phyloP scores from a whole-genome alignment of 2,329 filamentous ascomycete species.

The Cytospora leucostoma region DNA sequence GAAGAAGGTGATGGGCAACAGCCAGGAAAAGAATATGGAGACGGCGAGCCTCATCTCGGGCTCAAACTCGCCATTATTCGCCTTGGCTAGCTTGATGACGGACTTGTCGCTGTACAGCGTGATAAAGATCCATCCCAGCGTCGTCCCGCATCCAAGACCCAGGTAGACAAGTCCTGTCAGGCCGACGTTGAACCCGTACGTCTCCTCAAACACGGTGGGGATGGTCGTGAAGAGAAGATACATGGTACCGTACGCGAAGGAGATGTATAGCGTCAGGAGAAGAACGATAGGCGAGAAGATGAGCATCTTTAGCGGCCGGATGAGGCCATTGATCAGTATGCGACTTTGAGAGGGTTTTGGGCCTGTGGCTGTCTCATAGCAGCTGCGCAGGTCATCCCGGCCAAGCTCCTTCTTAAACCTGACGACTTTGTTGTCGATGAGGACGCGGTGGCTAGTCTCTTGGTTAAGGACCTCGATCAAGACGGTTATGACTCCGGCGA shows the following conservation, averaged over 20 bases:
- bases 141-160: slow-evolving; percentile 46
- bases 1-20: slow-evolving; percentile 42
- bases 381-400: slow-evolving; percentile 47
- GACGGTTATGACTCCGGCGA: slow-evolving; percentile 38
- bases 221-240: slow-evolving; percentile 59
- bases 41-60: slow-evolving; percentile 41
- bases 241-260: slow-evolving; percentile 54
- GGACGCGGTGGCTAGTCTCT: slow-evolving; percentile 53
- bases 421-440: slow-evolving; percentile 51
- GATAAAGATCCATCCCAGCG: slow-evolving; percentile 36
- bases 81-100: slow-evolving; percentile 42
- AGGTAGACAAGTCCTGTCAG: slow-evolving; percentile 53
- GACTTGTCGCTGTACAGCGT: slow-evolving; percentile 41
- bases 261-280: slow-evolving; percentile 50
- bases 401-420: slow-evolving; percentile 49
- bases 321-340: slow-evolving; percentile 35
- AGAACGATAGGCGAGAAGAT: slow-evolving; percentile 51
- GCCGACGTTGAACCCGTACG: slow-evolving; percentile 50
- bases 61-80: slow-evolving; percentile 40
- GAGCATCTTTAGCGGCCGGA: slow-evolving; percentile 41
- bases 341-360: slow-evolving; percentile 33
- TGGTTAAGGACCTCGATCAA: slow-evolving; percentile 44
- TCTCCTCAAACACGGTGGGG: slow-evolving; percentile 49
- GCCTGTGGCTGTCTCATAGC: slow-evolving; percentile 42
- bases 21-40: slow-evolving; percentile 36